Conservation (phyloP, 495 filamentous ascomycete genomes). For the Penicillium verhagenii region DNA sequence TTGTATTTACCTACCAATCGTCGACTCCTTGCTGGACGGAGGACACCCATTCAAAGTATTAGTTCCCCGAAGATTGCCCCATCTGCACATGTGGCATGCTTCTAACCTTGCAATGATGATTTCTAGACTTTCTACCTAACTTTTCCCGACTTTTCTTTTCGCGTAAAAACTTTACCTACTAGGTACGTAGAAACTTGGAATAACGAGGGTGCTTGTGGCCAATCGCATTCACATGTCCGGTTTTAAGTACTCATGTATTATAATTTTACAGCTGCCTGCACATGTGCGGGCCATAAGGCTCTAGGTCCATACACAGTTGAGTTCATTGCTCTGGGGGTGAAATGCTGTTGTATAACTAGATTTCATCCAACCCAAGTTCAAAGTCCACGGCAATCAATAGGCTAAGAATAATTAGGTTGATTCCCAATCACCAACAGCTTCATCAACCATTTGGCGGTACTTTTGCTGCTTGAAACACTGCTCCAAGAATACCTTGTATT, state of each 20-base stretch:
- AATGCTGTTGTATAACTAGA: too few relatives aligned
- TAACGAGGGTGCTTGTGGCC: too few relatives aligned
- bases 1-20: neutral
- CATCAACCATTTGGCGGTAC: constrained; percentile 61
- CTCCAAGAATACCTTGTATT: constrained; percentile 72
- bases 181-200: too few relatives aligned
- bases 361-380: neutral
- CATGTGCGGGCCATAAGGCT: too few relatives aligned
- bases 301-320: too few relatives aligned
- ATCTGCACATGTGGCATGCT: neutral
- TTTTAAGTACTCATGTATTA: too few relatives aligned
- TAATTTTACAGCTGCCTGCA: too few relatives aligned
- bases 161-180: too few relatives aligned
- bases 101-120: neutral
- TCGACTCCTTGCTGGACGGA: neutral
- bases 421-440: constrained; percentile 48
- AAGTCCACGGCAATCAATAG: neutral
- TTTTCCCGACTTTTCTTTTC: too few relatives aligned
- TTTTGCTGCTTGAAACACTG: constrained; percentile 66
- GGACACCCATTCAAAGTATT: neutral
- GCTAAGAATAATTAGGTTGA: constrained; percentile 4
- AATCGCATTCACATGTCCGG: too few relatives aligned
- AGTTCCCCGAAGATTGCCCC: neutral
- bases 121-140: neutral
- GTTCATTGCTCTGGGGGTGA: too few relatives aligned